Conservation (phyloP, 352 stramenopile species). For the Globisporangium apiculatum region DNA sequence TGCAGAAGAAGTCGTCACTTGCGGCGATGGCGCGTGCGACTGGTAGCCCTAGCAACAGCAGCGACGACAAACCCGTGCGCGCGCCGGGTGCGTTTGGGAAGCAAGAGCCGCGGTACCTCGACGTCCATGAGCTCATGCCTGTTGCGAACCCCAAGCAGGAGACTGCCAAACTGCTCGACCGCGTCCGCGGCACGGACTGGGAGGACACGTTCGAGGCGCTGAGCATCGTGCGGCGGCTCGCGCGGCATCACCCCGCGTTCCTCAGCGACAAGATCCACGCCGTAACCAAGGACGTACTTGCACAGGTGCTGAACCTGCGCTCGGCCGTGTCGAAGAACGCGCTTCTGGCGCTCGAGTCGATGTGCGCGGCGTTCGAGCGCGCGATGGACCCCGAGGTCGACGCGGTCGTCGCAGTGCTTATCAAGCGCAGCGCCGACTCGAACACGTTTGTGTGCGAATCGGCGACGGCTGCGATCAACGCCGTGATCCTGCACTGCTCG, state of each 20-base stretch:
- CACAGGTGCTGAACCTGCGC: conserved; percentile 59
- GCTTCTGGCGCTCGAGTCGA: conserved; percentile 55
- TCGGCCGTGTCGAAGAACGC: conserved; percentile 74
- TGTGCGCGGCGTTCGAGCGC: conserved; percentile 37
- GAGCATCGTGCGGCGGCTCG: conserved; percentile 47
- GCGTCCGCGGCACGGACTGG: conserved; percentile 46
- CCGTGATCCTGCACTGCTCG: conserved; percentile 52
- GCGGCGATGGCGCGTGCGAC: neutral
- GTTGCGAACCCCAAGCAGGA: conserved; percentile 54
- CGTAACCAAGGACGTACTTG: conserved; percentile 40
- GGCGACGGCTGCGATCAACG: conserved; percentile 31
- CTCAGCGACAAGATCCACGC: conserved; percentile 41
- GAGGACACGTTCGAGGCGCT: conserved; percentile 57
- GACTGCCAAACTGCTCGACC: conserved; percentile 22
- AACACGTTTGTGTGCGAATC: conserved; percentile 75
- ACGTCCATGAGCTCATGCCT: conserved; percentile 50
- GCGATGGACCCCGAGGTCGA: conserved; percentile 58
- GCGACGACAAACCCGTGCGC: neutral
- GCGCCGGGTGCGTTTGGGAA: conserved; percentile 22
- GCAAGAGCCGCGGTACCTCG: conserved; percentile 61
- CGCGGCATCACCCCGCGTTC: conserved; percentile 36
- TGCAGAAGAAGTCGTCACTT: conserved; percentile 2
- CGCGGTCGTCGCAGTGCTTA: conserved; percentile 42
- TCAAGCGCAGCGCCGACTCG: conserved; percentile 61
- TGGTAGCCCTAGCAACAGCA: neutral